Evolutionary conservation across 2,329 filamentous ascomycete species (phyloP), one percentile per base, ranked within the genome.

Genomic region (Xylaria sp.): DNA sequence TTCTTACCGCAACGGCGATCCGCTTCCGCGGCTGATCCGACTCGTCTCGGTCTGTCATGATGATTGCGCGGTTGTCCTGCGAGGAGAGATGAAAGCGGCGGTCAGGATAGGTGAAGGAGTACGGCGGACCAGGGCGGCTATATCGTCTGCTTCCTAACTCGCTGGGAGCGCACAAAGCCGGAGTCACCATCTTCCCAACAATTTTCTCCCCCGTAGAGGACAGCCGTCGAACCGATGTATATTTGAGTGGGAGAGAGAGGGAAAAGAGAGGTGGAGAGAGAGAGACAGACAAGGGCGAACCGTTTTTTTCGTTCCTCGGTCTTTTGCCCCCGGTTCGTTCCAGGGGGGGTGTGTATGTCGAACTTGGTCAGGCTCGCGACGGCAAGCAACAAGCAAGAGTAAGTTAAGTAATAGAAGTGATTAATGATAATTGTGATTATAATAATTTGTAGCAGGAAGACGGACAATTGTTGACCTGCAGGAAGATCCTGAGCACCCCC

Each of bases 1-100:
- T 54, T 74, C 82, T 75, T 75, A 85, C 83, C 60, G 83, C 83
- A 62, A 85, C 81, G 30, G 82, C 79, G 65, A 85, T 84, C 44
- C 83, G 76, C 74, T 85, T 85, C 53, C 82, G 75, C 60, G 81
- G 79, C 10, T 78, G 76, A 9, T 81, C 77, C 1, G 76, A 71
- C 5, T 79, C 78, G 35, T 76, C 75, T 47, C 73, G 67, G 52
- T 79, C 77, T 13, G 73, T 65, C 76, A 79, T 78, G 49, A 70
- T 75, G 49, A 70, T 62, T n/a, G 71, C 62, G 59, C 74, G 68
- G 47, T 66, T 63, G 58, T 77, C 74, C 66, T 74, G 73, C 6
- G 72, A 71, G n/a, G 72, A 65, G 10, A 74, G 68, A 55, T 72
- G 72, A 58, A 69, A 73, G 52, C 76, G 75, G 16, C 75, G 73